phyloP scores from a whole-genome alignment of 345 rosid genomes.

The Populus davidiana region DNA sequence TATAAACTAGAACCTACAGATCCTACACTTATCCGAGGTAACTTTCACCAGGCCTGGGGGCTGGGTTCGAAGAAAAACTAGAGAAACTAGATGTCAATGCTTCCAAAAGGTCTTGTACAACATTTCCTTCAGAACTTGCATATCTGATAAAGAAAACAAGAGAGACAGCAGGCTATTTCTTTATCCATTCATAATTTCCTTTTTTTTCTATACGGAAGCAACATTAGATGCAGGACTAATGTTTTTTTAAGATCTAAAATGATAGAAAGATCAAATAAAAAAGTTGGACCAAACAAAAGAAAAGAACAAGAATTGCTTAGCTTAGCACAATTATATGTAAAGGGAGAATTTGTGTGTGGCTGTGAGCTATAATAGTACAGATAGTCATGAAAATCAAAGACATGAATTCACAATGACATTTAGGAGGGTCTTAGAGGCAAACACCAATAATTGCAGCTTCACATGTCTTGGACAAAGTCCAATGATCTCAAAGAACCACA shows the following conservation, averaged over 20 bases:
- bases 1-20: neutral
- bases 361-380: neutral
- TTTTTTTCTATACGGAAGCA: neutral
- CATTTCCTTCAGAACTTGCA: neutral
- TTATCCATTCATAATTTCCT: neutral
- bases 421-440: neutral
- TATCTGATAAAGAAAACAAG: neutral
- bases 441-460: neutral
- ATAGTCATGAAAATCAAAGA: neutral
- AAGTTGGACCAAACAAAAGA: neutral
- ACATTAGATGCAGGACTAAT: neutral
- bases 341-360: neutral
- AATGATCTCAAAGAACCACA: neutral
- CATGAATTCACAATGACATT: neutral
- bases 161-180: neutral
- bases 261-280: neutral
- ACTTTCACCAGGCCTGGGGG: neutral
- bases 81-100: neutral
- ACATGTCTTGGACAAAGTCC: neutral
- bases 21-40: neutral
- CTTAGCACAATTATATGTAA: neutral
- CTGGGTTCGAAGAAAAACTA: neutral
- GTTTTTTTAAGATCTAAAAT: neutral
- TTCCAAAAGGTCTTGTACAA: neutral
- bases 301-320: neutral